These are phyloP conservation scores for thale cress (Arabidopsis thaliana) DNA, from an alignment of 345 rosid genomes.

Conservation along the genomic window TAIR10.1 NC_003070.9:26865001-26865500, in stretches of 20 bases:
- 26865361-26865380: constrained; percentile 1
- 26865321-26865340: constrained; percentile 11
- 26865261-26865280: background rate
- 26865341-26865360: constrained; percentile 23
- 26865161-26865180: constrained; percentile 10
- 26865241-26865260: constrained; percentile 7
- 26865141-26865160: constrained; percentile 1
- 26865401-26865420: constrained; percentile 41
- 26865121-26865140: constrained; percentile 13
- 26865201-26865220: constrained; percentile 14
- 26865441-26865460: constrained; percentile 86
- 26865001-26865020: constrained; percentile 96
- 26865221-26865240: constrained; percentile 14
- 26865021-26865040: constrained; percentile 76
- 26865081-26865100: constrained; percentile 5
- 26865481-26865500: constrained; percentile 77
- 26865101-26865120: constrained; percentile 27
- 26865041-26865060: constrained; percentile 14
- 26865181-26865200: background rate
- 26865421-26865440: constrained; percentile 92
- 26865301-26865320: background rate
- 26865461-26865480: constrained; percentile 92
- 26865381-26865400: constrained; percentile 13
- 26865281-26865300: constrained; percentile 12
- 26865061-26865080: background rate